These are phyloP conservation scores for Massariosphaeria phaeospora DNA, from an alignment of 495 filamentous ascomycete species.

Conservation along the genomic window DNA sequence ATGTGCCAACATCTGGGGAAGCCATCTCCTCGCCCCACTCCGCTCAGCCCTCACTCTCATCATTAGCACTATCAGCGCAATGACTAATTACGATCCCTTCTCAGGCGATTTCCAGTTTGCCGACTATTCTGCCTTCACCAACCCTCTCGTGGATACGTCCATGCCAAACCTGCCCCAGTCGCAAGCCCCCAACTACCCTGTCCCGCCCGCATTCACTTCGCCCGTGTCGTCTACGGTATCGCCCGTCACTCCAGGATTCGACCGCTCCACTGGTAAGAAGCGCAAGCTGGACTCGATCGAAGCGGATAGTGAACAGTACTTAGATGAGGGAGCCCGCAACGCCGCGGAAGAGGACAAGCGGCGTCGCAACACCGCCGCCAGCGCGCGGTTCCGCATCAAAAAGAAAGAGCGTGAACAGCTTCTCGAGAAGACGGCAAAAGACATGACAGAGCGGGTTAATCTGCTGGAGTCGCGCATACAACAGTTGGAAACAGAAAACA, in stretches of 20 bases:
- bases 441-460: constrained; percentile 78
- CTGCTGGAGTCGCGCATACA: constrained; percentile 75
- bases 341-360: constrained; percentile 97
- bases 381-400: constrained; percentile 93
- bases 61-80: constrained; percentile 6
- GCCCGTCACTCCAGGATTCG: constrained; percentile 31
- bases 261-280: constrained; percentile 45
- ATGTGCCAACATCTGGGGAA: constrained; percentile 1
- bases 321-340: constrained; percentile 65
- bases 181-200: constrained; percentile 39
- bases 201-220: constrained; percentile 39
- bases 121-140: constrained; percentile 30
- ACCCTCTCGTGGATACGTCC: constrained; percentile 25
- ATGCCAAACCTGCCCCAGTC: constrained; percentile 48
- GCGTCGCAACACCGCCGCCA: constrained; percentile 90
- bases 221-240: constrained; percentile 44
- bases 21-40: not conserved
- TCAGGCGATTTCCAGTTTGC: constrained; percentile 37
- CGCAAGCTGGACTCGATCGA: constrained; percentile 47
- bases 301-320: constrained; percentile 39
- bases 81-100: constrained; percentile 33
- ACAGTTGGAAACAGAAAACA: constrained; percentile 90
- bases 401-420: constrained; percentile 98
- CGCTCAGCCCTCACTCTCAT: constrained; percentile 1
- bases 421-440: constrained; percentile 84